Evolutionary conservation across 129 eudicot genomes (phyloP), one percentile per base, ranked within the genome.

Genomic region (Lonicera japonica): DNA sequence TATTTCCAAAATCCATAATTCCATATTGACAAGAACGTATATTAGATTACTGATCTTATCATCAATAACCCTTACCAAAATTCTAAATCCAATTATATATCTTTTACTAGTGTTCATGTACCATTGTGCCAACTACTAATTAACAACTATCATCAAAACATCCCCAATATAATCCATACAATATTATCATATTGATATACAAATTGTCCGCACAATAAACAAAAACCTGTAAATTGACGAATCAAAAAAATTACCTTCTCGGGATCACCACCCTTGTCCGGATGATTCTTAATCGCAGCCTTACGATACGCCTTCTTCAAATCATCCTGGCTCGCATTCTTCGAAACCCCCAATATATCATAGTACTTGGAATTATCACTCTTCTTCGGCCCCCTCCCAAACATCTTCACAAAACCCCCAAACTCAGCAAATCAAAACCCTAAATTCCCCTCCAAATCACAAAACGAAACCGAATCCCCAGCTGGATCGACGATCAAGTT

Each of bases 221-320:
- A 29, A 29, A 29, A 29, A 29, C 6, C 36, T 1, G 36, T 6
- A 29, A 1, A 29, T 29, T 29, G 36, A 29, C 6, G 36, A 6
- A 29, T 29, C 36, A 29, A 29, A 29, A 29, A 29, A 29, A 29
- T 29, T 56, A 86, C 95, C 90, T 87, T 87, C 75, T 87, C 95
- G 21, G 95, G 90, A 48, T 87, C 95, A 59, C 94, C 94, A 17
- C 96, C 87, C 68, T 80, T 81, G 54, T 83, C 96, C 16, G 86
- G 96, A 59, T 84, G 96, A 54, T 88, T 84, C 65, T 81, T 84
- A 38, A 88, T 88, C 19, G 96, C 96, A 0, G 96, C 86, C 60
- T 88, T 87, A 38, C 80, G 72, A 73, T 87, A 87, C 24, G 95
- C 95, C 83, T 84, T 87, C 72, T 87, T 87, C 46, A 87, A 63